These are phyloP conservation scores for Plasmodium cynomolgi DNA, from an alignment of 169 alveolate genomes.

Conservation along the genomic window DNA sequence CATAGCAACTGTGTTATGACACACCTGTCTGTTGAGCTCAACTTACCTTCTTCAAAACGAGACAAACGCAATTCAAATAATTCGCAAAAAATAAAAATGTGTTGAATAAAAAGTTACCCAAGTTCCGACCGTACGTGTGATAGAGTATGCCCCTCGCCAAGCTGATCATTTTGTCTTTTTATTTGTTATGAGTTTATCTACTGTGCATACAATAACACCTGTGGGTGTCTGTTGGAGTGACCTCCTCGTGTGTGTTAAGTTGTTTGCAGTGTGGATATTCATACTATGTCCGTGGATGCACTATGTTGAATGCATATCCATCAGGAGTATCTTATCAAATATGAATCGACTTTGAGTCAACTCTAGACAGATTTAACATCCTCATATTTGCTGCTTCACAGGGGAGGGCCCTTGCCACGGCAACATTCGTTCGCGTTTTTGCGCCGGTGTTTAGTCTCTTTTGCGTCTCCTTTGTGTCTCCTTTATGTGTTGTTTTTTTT, in stretches of 20 bases:
- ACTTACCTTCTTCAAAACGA: conserved; percentile 52
- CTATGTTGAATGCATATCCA: neutral
- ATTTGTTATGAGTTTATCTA: neutral
- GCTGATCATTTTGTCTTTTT: conserved; percentile 29
- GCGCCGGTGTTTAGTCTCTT: neutral
- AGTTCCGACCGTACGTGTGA: conserved; percentile 38
- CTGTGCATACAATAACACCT: conserved; percentile 7
- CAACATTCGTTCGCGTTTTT: neutral
- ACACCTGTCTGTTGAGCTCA: neutral
- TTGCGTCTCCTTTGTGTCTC: neutral
- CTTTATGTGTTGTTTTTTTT: neutral
- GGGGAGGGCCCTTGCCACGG: neutral
- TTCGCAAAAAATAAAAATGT: conserved; percentile 64
- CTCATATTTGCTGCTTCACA: neutral
- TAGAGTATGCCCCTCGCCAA: conserved; percentile 24
- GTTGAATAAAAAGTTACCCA: conserved; percentile 49
- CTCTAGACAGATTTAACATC: neutral
- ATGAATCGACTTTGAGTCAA: neutral
- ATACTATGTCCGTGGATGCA: neutral
- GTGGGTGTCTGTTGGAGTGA: neutral
- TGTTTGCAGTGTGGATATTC: neutral
- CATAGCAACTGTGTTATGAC: neutral
- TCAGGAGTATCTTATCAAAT: neutral
- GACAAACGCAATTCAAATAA: conserved; percentile 64
- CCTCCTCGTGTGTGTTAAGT: neutral